Base-by-base conservation (phyloP, 2,329 filamentous ascomycete genomes). In the Sporothrix brunneoviolacea region DNA sequence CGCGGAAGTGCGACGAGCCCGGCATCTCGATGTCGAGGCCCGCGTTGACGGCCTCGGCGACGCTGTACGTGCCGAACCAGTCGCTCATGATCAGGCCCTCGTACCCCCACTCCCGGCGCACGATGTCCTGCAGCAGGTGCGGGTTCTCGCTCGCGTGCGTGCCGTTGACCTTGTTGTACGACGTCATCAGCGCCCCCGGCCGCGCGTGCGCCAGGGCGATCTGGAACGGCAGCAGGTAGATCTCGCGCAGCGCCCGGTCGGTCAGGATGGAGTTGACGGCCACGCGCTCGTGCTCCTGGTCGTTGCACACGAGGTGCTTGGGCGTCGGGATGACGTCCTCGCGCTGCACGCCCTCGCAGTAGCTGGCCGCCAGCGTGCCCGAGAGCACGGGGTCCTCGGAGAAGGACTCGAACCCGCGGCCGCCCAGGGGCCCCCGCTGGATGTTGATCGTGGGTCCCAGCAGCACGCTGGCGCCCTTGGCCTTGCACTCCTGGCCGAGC, bases 391-490 rank as follows among this genome's bases (percentile, higher is more conserved):
- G 68, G 55, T 70, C 68, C 51, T 70, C 64, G 28, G 60, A 62
- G 50, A 67, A 64, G 38, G 63, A 65, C 57, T 70, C 68, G 52
- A 69, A 70, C 18, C 67, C 66, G 47, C 68, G 60, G 39, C 68
- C 68, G 15, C 67, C 67, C 7, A 70, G 59, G 2, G 68, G 68
- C 6, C 62, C 65, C 28, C 68, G 61, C 48, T 69, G 66, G 47
- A 69, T 68, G 58, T 65, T 71, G 53, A 71, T 67, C 0, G 70
- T 73, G 2, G 84, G 84, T 6, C 83, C 84, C 28, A 88, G 72
- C 59, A 83, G 77, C 12, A 86, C 74, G 60, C 87, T 82, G 16
- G 84, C 74, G 51, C 84, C 84, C 67, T 88, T 88, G 51, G 68
- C 77, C 53, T 73, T 75, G 59, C 82, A 77, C 62, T 88, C 84